Percentiles rank a stretch among this genome's conserved stretches.
phyloP scores from a whole-genome alignment of 805 yeast species.

The Metschnikowia lachancei region DNA sequence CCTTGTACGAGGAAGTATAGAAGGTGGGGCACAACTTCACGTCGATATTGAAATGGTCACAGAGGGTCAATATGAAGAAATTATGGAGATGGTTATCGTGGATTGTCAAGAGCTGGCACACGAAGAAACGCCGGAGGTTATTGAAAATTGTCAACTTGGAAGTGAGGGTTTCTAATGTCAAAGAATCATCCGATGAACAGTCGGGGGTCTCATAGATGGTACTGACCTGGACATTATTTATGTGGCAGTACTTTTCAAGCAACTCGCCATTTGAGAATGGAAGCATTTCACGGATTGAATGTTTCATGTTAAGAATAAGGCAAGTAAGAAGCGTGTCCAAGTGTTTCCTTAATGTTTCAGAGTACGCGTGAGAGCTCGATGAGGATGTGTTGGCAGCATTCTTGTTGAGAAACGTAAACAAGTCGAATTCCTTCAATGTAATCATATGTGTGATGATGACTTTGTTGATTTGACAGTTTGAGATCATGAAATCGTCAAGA shows the following conservation, averaged over 20 bases:
- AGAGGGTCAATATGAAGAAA: slow-evolving; percentile 32
- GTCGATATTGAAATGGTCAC: slow-evolving; percentile 20
- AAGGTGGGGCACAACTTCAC: slow-evolving; percentile 2
- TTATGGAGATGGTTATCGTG: slow-evolving; percentile 30
- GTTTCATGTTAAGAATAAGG: slow-evolving; percentile 28
- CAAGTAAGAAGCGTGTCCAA: slow-evolving; percentile 29
- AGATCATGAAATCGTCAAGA: slow-evolving; percentile 31
- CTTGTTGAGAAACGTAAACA: slow-evolving; percentile 22
- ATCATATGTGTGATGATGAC: slow-evolving; percentile 33
- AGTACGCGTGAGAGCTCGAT: slow-evolving; percentile 1
- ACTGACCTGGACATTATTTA: slow-evolving; percentile 34
- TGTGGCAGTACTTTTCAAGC: slow-evolving; percentile 39
- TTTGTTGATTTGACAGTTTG: slow-evolving; percentile 38
- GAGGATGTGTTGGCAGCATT: background rate
- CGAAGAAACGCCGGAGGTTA: slow-evolving; percentile 35
- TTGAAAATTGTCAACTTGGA: slow-evolving; percentile 30
- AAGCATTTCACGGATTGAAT: slow-evolving; percentile 29
- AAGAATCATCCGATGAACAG: slow-evolving; percentile 5
- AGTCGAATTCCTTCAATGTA: slow-evolving; percentile 30
- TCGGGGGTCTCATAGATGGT: slow-evolving; percentile 14
- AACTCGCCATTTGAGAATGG: slow-evolving; percentile 37
- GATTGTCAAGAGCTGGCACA: slow-evolving; percentile 38
- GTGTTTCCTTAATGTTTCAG: slow-evolving; percentile 14
- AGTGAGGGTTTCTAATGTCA: slow-evolving; percentile 17
- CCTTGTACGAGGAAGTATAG: slow-evolving; percentile 18